These are phyloP conservation scores for Suhomyces panamericanus DNA, from an alignment of 1,139 yeast species.

Conservation along the genomic window DNA sequence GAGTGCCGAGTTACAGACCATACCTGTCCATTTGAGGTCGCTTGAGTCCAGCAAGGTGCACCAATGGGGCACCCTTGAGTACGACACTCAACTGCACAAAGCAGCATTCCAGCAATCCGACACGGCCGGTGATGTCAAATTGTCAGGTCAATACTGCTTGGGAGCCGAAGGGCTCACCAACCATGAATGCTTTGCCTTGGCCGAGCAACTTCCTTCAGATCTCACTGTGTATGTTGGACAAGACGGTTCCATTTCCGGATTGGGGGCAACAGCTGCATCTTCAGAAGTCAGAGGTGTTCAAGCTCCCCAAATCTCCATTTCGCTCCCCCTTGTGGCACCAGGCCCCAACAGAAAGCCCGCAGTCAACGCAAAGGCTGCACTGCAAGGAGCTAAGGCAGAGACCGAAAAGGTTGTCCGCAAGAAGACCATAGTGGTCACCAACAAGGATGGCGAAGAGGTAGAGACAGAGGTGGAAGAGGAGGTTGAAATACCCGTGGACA, in stretches of 20 bases:
- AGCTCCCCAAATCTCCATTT: background rate
- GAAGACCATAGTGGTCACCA: constrained; percentile 14
- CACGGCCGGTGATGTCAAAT: background rate
- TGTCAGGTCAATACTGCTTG: constrained; percentile 27
- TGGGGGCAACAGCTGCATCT: constrained; percentile 1
- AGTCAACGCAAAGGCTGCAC: constrained; percentile 4
- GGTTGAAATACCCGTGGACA: constrained; percentile 29
- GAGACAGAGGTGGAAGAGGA: constrained; percentile 28
- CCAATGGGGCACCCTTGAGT: constrained; percentile 1
- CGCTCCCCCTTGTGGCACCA: constrained; percentile 17
- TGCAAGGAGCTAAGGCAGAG: constrained; percentile 12
- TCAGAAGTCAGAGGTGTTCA: background rate
- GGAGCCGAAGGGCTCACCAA: constrained; percentile 31
- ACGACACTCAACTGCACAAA: constrained; percentile 8
- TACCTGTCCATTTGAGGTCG: constrained; percentile 12
- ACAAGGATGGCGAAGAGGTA: constrained; percentile 29
- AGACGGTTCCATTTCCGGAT: constrained; percentile 3
- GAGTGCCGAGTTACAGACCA: constrained; percentile 9
- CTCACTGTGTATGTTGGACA: constrained; percentile 4
- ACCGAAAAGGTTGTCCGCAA: constrained; percentile 18
- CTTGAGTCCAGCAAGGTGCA: constrained; percentile 5
- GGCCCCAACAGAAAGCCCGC: constrained; percentile 30
- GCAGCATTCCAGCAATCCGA: background rate
- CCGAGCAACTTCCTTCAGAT: constrained; percentile 8
- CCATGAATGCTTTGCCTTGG: constrained; percentile 35